Conservation (phyloP, 257 asterid species). For the Salvia miltiorrhiza region DNA sequence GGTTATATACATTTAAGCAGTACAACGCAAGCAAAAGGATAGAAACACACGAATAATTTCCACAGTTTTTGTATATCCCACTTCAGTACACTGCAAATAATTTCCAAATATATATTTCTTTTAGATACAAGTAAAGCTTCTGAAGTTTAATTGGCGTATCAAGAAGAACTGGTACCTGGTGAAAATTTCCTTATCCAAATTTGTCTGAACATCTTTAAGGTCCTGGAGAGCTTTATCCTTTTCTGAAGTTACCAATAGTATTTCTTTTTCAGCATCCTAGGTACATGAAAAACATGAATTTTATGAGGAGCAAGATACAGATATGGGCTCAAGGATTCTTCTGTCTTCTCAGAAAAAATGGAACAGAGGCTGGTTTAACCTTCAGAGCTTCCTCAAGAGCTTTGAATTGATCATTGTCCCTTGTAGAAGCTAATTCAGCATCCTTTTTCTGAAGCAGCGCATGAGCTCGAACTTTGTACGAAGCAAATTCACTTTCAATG, state of each 20-base stretch:
- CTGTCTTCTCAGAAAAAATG: constrained; percentile 16
- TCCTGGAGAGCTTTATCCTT: constrained; percentile 87
- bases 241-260: constrained; percentile 56
- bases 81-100: constrained; percentile 3
- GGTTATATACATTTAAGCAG: neutral
- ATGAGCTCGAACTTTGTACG: constrained; percentile 93
- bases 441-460: constrained; percentile 95
- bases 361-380: constrained; percentile 38
- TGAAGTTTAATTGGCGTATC: neutral
- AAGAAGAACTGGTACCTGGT: constrained; percentile 50
- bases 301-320: constrained; percentile 18
- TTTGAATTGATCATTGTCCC: constrained; percentile 77
- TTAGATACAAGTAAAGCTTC: constrained; percentile 2
- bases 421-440: constrained; percentile 79
- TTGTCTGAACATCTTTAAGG: constrained; percentile 54
- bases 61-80: neutral
- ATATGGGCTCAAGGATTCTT: constrained; percentile 8
- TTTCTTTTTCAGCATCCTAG: constrained; percentile 94
- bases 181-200: constrained; percentile 62
- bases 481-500: constrained; percentile 70
- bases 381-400: constrained; percentile 92
- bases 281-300: constrained; percentile 18
- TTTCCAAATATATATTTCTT: constrained; percentile 15
- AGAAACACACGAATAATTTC: neutral
- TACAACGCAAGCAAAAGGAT: neutral